phyloP scores from a whole-genome alignment of 495 filamentous ascomycete species.

The Aspergillus campestris region DNA sequence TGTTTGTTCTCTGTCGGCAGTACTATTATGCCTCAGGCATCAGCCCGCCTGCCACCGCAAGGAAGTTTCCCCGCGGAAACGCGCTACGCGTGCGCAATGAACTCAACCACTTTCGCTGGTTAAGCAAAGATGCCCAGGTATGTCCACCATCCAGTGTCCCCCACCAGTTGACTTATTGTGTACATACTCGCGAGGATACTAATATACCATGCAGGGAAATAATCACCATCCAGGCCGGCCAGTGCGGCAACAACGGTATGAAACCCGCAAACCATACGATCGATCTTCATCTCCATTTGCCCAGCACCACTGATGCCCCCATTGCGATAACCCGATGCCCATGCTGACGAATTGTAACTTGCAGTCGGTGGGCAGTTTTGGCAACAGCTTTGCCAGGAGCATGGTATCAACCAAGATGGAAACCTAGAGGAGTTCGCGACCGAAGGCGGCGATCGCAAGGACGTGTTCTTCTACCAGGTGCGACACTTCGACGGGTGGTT shows the following conservation, averaged over 20 bases:
- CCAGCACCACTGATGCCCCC: not conserved
- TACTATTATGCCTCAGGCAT: slow-evolving; percentile 24
- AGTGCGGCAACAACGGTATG: slow-evolving; percentile 98
- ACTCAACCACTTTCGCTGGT: slow-evolving; percentile 18
- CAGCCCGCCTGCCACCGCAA: slow-evolving; percentile 3
- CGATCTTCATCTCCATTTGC: not conserved
- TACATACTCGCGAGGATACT: not conserved
- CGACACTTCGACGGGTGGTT: not conserved
- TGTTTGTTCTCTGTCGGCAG: slow-evolving; percentile 6
- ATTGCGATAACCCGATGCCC: not conserved
- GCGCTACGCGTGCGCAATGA: slow-evolving; percentile 30
- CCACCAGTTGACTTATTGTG: not conserved
- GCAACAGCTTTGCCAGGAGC: slow-evolving; percentile 95
- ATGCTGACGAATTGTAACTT: slow-evolving; percentile 9
- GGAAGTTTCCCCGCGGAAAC: slow-evolving; percentile 29
- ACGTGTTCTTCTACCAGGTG: slow-evolving; percentile 98
- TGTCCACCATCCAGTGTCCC: slow-evolving; percentile 2
- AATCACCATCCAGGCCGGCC: slow-evolving; percentile 97
- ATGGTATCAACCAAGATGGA: slow-evolving; percentile 94
- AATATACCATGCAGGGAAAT: slow-evolving; percentile 63
- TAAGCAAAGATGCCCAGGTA: slow-evolving; percentile 39
- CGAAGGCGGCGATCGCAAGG: slow-evolving; percentile 93
- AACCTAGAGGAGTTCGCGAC: slow-evolving; percentile 94
- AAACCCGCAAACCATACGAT: slow-evolving; percentile 5
- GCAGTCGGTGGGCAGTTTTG: slow-evolving; percentile 89